Conservation (phyloP, 257 asterid genomes). For the Solanum sejunctum region DNA sequence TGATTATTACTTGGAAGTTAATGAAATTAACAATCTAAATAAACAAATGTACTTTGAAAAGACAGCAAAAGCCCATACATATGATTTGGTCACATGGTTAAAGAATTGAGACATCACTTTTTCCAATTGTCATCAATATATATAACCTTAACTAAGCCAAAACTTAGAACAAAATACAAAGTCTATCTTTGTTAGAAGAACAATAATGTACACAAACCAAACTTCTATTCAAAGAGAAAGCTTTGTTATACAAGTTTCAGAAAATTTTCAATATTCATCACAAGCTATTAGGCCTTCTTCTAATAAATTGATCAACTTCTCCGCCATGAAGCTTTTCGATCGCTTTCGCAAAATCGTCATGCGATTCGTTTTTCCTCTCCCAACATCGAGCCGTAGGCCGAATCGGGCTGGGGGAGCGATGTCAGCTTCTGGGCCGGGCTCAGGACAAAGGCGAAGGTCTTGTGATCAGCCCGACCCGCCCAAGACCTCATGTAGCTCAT, state of each 20-base stretch:
- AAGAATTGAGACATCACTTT: not conserved
- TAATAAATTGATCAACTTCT: conserved; percentile 5
- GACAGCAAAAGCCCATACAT: conserved; percentile 2
- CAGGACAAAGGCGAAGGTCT: not conserved
- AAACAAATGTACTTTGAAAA: not conserved
- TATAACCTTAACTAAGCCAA: not conserved
- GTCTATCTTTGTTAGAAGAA: not conserved
- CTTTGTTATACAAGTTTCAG: not conserved
- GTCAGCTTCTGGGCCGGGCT: not conserved
- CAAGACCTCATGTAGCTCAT: conserved; percentile 5
- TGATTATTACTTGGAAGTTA: not conserved
- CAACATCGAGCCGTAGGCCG: not conserved
- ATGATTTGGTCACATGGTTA: conserved; percentile 15
- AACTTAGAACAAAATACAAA: not conserved
- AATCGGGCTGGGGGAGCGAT: not conserved
- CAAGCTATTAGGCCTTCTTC: not conserved
- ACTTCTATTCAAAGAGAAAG: conserved; percentile 2
- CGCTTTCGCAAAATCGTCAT: conserved; percentile 8
- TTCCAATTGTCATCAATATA: not conserved
- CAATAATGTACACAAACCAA: not conserved
- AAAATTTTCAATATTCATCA: not conserved
- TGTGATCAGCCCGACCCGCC: conserved; percentile 8
- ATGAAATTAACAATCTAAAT: not conserved
- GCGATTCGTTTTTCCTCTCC: not conserved
- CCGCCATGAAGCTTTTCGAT: conserved; percentile 4